Percentiles rank a stretch among this genome's conserved stretches.
These are phyloP conservation scores for Leishmania guyanensis DNA, from an alignment of 208 protist species.

Conservation along the genomic window DNA sequence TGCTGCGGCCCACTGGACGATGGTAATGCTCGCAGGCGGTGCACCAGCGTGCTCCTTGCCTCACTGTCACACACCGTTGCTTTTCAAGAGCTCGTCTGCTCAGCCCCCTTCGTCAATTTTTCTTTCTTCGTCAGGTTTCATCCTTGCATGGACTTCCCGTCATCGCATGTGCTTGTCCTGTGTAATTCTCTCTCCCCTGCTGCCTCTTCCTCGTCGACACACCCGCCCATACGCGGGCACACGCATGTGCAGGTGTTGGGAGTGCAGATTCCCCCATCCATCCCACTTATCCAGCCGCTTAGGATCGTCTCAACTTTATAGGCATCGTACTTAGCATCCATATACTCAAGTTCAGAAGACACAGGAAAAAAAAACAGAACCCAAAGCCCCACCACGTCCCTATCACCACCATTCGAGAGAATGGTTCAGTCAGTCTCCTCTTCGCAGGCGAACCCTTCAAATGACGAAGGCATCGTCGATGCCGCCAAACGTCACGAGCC, in stretches of 20 bases:
- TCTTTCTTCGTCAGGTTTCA: not conserved
- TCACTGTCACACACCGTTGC: not conserved
- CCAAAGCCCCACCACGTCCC: too few relatives aligned
- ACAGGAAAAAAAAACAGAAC: not conserved
- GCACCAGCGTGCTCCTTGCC: not conserved
- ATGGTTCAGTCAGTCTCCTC: constrained; percentile 20
- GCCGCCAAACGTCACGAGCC: not conserved
- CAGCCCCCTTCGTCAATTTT: not conserved
- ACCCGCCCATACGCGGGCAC: not conserved
- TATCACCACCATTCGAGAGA: not conserved
- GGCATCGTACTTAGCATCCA: not conserved
- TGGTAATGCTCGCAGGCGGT: not conserved
- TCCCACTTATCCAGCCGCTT: not conserved
- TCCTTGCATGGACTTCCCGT: not conserved
- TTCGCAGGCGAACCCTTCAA: not conserved
- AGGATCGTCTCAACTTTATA: not conserved
- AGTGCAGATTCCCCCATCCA: not conserved
- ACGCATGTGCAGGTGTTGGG: not conserved
- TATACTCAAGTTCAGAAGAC: not conserved
- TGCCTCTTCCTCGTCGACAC: not conserved
- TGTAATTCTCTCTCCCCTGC: not conserved
- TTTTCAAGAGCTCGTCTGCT: not conserved
- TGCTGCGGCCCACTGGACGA: not conserved
- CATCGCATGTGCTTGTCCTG: not conserved
- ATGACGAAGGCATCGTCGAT: not conserved